Base-by-base conservation (phyloP, 2,329 filamentous ascomycete genomes). In the Cercospora sp. region DNA sequence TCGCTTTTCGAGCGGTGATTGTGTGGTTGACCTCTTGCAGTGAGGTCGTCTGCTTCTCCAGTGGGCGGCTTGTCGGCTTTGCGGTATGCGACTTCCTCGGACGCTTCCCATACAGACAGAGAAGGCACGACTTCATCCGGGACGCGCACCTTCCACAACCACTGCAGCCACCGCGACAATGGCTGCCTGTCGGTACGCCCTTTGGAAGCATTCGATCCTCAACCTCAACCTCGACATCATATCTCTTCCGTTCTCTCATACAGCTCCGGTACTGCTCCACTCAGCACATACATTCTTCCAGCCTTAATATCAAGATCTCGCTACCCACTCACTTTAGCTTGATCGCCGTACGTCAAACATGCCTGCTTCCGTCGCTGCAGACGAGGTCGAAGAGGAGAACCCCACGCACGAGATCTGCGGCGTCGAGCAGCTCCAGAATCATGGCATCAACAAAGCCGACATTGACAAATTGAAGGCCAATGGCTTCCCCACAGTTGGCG, bases 371-470 rank as follows among this genome's bases (percentile, higher is more conserved):
- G 82, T 84, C 7, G 78, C 81, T 51, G 84, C 82, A 67, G 85
- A 87, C 66, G 85, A 86, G 31, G 81, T 85, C 30, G 86, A 87
- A 73, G 85, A 69, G 57, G 64, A 82, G 80, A 51, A 42, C 20
- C 31, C 57, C 55, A 59, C 60, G 18, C 78, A 78, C 73, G 85
- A 85, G 77, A 90, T 91, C 70, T 81, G 90, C 65, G 88, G 90
- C 73, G 88, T 91, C 67, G 89, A 91, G 68, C 81, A 84, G 55
- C 86, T 91, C 33, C 88, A 90, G 77, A 83, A 86, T 36, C 88
- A 91, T 77, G 89, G 87, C 51, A 88, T 91, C 71, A 86, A 86
- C 65, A 87, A 86, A 33, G 83, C 86, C 2, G 89, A 91, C 75
- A 90, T 91, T 71, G 81, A 83, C 7, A 91, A 90, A 77, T 80